Conservation (phyloP, 768 basidiomycete species). For the Neoboletus brunneissimus region DNA sequence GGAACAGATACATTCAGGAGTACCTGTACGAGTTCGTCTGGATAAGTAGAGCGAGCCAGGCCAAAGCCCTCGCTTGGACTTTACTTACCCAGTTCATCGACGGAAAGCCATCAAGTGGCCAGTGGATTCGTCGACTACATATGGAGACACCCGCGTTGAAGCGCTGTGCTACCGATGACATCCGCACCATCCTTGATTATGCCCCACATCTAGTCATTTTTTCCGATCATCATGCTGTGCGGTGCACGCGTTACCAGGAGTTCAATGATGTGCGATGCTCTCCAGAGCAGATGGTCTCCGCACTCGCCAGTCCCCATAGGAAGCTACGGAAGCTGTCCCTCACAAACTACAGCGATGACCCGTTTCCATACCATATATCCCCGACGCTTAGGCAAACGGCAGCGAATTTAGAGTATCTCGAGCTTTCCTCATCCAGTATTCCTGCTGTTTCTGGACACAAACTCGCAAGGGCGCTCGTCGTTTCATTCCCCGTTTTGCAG, state of each 20-base stretch:
- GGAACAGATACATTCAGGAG: constrained; percentile 52
- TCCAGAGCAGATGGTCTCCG: constrained; percentile 56
- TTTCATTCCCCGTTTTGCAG: constrained; percentile 57
- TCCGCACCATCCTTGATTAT: constrained; percentile 67
- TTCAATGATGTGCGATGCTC: constrained; percentile 44
- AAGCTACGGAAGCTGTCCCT: constrained; percentile 59
- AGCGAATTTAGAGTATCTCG: constrained; percentile 60
- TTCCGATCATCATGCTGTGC: constrained; percentile 62
- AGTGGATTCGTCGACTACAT: constrained; percentile 60
- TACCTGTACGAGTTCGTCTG: constrained; percentile 68
- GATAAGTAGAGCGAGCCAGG: constrained; percentile 55
- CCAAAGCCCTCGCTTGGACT: constrained; percentile 44
- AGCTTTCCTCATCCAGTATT: constrained; percentile 58
- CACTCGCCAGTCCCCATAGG: constrained; percentile 53
- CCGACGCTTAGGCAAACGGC: constrained; percentile 53
- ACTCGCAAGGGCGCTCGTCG: constrained; percentile 20
- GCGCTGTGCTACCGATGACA: constrained; percentile 61
- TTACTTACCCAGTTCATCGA: constrained; percentile 43
- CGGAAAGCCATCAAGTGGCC: constrained; percentile 38
- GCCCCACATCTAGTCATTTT: constrained; percentile 58
- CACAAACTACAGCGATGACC: constrained; percentile 70
- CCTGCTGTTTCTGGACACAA: constrained; percentile 37
- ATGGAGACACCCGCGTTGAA: constrained; percentile 66
- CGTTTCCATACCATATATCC: constrained; percentile 53
- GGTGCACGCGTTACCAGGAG: constrained; percentile 49